Evolutionary conservation across 2,329 filamentous ascomycete species (phyloP).

Genomic region (Colletotrichum liriopes): DNA sequence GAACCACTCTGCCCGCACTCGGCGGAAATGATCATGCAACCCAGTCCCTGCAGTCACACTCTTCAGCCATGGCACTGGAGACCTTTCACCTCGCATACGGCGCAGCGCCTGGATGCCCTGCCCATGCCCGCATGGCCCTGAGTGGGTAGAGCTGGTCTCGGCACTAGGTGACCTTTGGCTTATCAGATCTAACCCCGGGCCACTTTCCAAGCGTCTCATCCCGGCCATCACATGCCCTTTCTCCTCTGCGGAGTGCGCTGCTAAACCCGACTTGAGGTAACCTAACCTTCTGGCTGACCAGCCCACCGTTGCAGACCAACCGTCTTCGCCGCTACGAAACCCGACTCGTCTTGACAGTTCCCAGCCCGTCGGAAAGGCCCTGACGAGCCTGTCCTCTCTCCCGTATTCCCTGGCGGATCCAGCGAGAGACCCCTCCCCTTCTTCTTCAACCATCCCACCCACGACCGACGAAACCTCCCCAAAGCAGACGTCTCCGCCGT

Average conservation of each 20-base stretch:
- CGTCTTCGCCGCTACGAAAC: constrained; percentile 25
- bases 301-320: constrained; percentile 18
- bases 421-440: background rate
- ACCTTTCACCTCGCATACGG: constrained; percentile 10
- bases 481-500: constrained; percentile 34
- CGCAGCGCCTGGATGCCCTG: constrained; percentile 18
- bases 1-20: background rate
- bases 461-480: constrained; percentile 32
- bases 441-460: constrained; percentile 13
- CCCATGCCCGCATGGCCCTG: constrained; percentile 35
- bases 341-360: constrained; percentile 24
- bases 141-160: constrained; percentile 21
- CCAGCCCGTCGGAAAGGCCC: constrained; percentile 1
- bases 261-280: constrained; percentile 22
- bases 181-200: constrained; percentile 41
- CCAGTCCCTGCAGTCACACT: background rate
- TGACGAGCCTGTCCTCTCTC: background rate
- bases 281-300: constrained; percentile 25
- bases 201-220: constrained; percentile 38
- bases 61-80: background rate
- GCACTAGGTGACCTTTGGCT: constrained; percentile 35
- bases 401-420: constrained; percentile 19
- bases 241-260: constrained; percentile 34
- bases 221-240: constrained; percentile 36
- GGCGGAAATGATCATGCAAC: background rate